Evolutionary conservation across 2,329 filamentous ascomycete genomes (phyloP).

Genomic region (Cadophora sp.): DNA sequence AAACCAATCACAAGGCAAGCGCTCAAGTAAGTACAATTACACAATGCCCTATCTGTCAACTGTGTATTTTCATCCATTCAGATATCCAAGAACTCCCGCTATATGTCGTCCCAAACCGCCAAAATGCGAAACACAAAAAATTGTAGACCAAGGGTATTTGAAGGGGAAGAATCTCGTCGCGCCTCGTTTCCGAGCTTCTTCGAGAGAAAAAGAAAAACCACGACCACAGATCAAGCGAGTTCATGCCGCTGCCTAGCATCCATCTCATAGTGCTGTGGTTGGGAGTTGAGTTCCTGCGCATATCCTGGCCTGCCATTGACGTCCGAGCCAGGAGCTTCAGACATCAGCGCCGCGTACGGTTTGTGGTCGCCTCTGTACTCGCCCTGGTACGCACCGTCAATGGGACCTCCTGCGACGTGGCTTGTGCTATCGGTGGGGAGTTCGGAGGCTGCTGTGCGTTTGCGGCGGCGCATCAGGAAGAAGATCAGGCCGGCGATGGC

Average conservation of each 20-base stretch:
- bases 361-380: slow-evolving; percentile 15
- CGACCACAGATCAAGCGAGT: background rate
- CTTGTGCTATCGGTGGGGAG: background rate
- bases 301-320: background rate
- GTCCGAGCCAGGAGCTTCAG: slow-evolving; percentile 14
- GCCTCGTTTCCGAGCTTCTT: background rate
- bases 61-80: background rate
- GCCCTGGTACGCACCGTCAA: background rate
- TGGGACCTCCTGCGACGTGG: background rate
- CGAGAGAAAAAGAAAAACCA: background rate
- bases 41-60: too few species aligned
- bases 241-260: slow-evolving; percentile 15
- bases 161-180: background rate
- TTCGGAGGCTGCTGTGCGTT: background rate
- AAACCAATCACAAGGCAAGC: background rate
- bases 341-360: slow-evolving; percentile 10
- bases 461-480: slow-evolving; percentile 20
- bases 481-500: slow-evolving; percentile 22
- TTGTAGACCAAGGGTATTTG: slow-evolving; percentile 7
- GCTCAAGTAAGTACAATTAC: background rate
- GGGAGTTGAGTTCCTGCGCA: slow-evolving; percentile 2
- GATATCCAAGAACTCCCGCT: slow-evolving; percentile 15
- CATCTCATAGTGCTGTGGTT: slow-evolving; percentile 8
- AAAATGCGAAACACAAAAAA: background rate
- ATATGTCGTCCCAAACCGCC: background rate